Conservation (phyloP, 208 protist species). For the Leishmania arabica region DNA sequence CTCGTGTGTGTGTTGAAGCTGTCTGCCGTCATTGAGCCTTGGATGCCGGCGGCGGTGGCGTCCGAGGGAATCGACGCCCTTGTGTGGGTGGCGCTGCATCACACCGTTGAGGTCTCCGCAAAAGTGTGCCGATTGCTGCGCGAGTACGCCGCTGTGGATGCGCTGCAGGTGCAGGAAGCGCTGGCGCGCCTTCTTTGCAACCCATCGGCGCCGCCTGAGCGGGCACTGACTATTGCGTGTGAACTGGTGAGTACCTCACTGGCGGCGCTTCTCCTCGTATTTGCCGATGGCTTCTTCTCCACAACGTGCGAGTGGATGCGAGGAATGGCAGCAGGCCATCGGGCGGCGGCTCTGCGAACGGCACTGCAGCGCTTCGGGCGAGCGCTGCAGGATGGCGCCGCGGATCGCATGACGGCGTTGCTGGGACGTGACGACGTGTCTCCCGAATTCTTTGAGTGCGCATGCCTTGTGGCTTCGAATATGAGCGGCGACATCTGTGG, state of each 20-base stretch:
- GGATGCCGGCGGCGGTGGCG: conserved; percentile 30
- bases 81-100: conserved; percentile 26
- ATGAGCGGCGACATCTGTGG: conserved; percentile 12
- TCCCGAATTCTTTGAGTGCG: conserved; percentile 34
- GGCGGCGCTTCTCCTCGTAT: conserved; percentile 26
- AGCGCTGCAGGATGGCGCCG: conserved; percentile 10
- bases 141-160: conserved; percentile 19
- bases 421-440: conserved; percentile 15
- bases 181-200: conserved; percentile 22
- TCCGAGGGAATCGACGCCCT: conserved; percentile 29
- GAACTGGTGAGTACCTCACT: conserved; percentile 24
- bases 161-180: conserved; percentile 2
- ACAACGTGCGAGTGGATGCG: conserved; percentile 20
- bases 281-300: conserved; percentile 21
- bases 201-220: conserved; percentile 6
- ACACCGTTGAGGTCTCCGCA: conserved; percentile 9
- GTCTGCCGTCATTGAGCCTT: conserved; percentile 33
- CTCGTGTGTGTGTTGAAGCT: conserved; percentile 50
- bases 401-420: conserved; percentile 10
- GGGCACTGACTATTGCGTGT: conserved; percentile 24
- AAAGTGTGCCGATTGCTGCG: conserved; percentile 34
- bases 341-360: conserved; percentile 11
- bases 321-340: neutral
- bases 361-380: conserved; percentile 17
- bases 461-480: conserved; percentile 20